Evolutionary conservation across 352 stramenopile genomes (phyloP).

Genomic region (Pythium dissimile): DNA sequence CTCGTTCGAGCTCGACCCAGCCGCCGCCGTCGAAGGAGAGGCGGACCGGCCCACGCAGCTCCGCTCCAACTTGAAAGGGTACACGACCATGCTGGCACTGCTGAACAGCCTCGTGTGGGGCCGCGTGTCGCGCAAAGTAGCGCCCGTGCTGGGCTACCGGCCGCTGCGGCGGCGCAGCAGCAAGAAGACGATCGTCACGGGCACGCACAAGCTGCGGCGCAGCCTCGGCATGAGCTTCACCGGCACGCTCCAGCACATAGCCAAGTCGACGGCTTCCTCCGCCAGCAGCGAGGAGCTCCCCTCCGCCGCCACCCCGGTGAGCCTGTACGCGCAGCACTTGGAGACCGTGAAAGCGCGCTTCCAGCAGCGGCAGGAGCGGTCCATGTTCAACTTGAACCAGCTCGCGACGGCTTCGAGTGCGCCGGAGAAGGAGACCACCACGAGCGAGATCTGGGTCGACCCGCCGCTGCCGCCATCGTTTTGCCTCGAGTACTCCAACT

Average conservation of each 20-base stretch:
- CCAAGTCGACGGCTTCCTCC: background rate
- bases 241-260: background rate
- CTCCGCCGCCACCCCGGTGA: background rate
- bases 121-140: constrained; percentile 4
- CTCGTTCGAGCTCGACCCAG: too few relatives aligned
- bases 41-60: background rate
- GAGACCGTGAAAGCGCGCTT: constrained; percentile 24
- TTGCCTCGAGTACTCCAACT: constrained; percentile 27
- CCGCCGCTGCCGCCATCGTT: constrained; percentile 24
- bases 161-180: background rate
- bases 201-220: constrained; percentile 8
- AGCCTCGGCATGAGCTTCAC: constrained; percentile 1
- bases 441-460: constrained; percentile 29
- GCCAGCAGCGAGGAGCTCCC: too few relatives aligned
- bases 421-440: background rate
- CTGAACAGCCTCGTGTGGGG: background rate
- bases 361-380: constrained; percentile 10
- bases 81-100: background rate
- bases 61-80: constrained; percentile 5
- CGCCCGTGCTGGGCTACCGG: background rate
- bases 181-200: background rate
- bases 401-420: background rate
- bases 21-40: too few relatives aligned
- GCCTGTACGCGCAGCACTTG: constrained; percentile 21
- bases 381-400: constrained; percentile 15